Evolutionary conservation across 2,329 filamentous ascomycete genomes (phyloP).

Genomic region (Colletotrichum nymphaeae): DNA sequence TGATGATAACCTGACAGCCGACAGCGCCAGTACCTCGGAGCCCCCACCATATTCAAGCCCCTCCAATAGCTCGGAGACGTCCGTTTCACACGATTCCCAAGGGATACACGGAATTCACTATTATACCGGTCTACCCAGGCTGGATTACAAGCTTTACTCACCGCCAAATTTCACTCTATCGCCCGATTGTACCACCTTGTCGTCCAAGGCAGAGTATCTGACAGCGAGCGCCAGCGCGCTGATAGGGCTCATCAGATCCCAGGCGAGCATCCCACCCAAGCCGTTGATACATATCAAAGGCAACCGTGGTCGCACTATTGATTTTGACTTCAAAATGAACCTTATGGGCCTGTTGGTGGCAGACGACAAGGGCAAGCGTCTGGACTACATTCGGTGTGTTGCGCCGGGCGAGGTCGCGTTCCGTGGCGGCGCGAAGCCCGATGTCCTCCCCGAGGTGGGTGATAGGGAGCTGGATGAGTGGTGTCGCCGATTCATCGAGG

Average conservation of each 20-base stretch:
- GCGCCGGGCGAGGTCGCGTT: constrained; percentile 60
- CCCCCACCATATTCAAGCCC: constrained; percentile 51
- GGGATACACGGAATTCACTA: constrained; percentile 44
- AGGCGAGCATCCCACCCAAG: constrained; percentile 66
- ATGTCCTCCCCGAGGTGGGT: constrained; percentile 55
- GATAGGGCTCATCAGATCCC: constrained; percentile 56
- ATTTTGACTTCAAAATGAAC: constrained; percentile 67
- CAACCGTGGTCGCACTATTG: constrained; percentile 53
- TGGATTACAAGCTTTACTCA: constrained; percentile 65
- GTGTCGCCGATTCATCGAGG: constrained; percentile 60
- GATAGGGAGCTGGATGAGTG: constrained; percentile 60
- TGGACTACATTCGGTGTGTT: constrained; percentile 67
- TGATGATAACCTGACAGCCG: neutral
- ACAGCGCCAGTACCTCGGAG: constrained; percentile 20
- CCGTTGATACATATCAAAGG: constrained; percentile 63
- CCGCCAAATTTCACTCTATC: constrained; percentile 65
- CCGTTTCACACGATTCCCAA: constrained; percentile 19
- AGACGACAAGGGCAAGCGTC: constrained; percentile 54
- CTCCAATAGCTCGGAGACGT: constrained; percentile 36
- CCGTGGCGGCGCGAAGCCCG: constrained; percentile 57
- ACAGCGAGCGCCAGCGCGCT: constrained; percentile 59
- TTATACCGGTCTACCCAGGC: constrained; percentile 58
- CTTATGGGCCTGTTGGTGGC: constrained; percentile 64
- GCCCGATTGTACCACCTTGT: constrained; percentile 58
- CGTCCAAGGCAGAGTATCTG: constrained; percentile 59